Conservation (phyloP, 1,284 basidiomycete genomes). For the Coniferiporia sulphurascens region DNA sequence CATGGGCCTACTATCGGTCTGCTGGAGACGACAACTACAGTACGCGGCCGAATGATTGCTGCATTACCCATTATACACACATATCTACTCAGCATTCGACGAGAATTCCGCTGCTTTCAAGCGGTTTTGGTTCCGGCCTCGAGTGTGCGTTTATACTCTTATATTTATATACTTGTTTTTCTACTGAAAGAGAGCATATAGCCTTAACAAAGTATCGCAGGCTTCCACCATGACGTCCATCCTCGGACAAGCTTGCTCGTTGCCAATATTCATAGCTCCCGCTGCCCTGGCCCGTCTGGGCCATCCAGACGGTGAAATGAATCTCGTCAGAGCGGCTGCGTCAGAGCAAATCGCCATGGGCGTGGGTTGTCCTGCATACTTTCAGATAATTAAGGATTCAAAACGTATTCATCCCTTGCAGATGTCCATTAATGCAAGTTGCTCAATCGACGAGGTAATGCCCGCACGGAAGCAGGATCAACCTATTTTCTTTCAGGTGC, state of each 20-base stretch:
- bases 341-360: slow-evolving; percentile 56
- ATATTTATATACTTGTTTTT: neutral
- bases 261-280: slow-evolving; percentile 50
- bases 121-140: slow-evolving; percentile 47
- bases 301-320: slow-evolving; percentile 60
- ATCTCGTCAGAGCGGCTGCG: slow-evolving; percentile 51
- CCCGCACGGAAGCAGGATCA: slow-evolving; percentile 44
- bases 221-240: slow-evolving; percentile 35
- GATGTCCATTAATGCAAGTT: slow-evolving; percentile 51
- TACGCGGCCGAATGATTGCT: slow-evolving; percentile 22
- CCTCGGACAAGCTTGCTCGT: slow-evolving; percentile 35
- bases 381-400: neutral
- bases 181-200: slow-evolving; percentile 12
- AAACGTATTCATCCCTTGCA: slow-evolving; percentile 16
- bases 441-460: slow-evolving; percentile 53
- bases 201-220: slow-evolving; percentile 30
- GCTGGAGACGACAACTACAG: slow-evolving; percentile 44
- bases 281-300: slow-evolving; percentile 60
- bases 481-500: slow-evolving; percentile 44
- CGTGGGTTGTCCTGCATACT: slow-evolving; percentile 29
- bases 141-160: slow-evolving; percentile 30
- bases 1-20: slow-evolving; percentile 49
- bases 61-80: neutral
- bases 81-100: slow-evolving; percentile 29
- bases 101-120: slow-evolving; percentile 43